These are phyloP conservation scores for Leucogyrophana mollusca DNA, from an alignment of 768 basidiomycete species.

Conservation along the genomic window DNA sequence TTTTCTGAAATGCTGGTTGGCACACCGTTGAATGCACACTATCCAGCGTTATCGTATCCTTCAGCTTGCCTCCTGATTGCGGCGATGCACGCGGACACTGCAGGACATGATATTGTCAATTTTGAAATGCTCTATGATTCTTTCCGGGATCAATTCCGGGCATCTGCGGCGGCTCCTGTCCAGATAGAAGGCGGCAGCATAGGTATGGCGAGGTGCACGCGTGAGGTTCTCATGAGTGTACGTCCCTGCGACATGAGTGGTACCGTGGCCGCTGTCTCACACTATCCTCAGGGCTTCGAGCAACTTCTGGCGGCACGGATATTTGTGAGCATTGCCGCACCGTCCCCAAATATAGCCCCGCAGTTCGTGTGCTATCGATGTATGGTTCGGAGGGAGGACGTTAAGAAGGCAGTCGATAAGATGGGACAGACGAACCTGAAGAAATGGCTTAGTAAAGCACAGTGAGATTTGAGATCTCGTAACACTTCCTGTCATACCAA, in stretches of 20 bases:
- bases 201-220: conserved; percentile 67
- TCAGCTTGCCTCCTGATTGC: conserved; percentile 82
- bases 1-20: not conserved
- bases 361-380: conserved; percentile 80
- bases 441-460: conserved; percentile 73
- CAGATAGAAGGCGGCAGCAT: conserved; percentile 73
- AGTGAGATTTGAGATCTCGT: conserved; percentile 24
- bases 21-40: not conserved
- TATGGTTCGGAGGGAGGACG: conserved; percentile 56
- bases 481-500: too few species aligned
- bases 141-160: conserved; percentile 73
- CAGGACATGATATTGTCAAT: conserved; percentile 78
- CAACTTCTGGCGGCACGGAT: conserved; percentile 54
- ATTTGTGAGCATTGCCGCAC: conserved; percentile 51
- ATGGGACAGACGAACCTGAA: conserved; percentile 68
- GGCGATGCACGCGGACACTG: conserved; percentile 70
- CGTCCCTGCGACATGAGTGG: conserved; percentile 24
- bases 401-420: conserved; percentile 66
- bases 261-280: conserved; percentile 1
- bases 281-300: conserved; percentile 67
- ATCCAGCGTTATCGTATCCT: conserved; percentile 72
- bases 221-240: conserved; percentile 66
- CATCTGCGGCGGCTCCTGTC: conserved; percentile 72
- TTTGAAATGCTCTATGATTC: conserved; percentile 88
- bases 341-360: conserved; percentile 50